Evolutionary conservation across 345 rosid species (phyloP).

Genomic region (Nasturtium officinale): DNA sequence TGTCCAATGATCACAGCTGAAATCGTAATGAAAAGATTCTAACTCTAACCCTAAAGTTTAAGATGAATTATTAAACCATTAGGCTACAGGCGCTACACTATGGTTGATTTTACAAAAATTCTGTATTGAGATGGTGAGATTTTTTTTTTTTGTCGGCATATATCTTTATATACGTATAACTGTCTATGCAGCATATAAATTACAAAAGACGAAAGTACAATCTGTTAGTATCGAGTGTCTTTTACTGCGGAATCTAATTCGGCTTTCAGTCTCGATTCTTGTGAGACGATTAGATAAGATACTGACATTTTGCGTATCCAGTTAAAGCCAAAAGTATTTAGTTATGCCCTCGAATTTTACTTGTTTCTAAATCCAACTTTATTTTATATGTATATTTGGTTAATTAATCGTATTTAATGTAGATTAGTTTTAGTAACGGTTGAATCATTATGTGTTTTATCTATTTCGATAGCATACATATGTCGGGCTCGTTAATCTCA

Average conservation of each 20-base stretch:
- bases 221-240: neutral
- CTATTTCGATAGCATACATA: no score
- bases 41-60: neutral
- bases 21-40: neutral
- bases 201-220: conserved; percentile 11
- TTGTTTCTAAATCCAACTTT: neutral
- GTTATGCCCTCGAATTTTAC: neutral
- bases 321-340: neutral
- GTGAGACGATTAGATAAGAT: neutral
- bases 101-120: neutral
- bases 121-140: neutral
- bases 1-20: neutral
- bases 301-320: no score
- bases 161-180: neutral
- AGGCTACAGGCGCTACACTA: neutral
- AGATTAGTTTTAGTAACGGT: no score
- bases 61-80: neutral
- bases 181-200: neutral
- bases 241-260: neutral
- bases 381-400: no score
- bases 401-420: no score
- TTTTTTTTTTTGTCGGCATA: no score
- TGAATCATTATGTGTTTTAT: no score
- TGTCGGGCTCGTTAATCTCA: no score
- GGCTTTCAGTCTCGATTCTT: neutral